Base-by-base conservation (phyloP, 2,329 filamentous ascomycete genomes). In the Hymenoscyphus fraxineus region DNA sequence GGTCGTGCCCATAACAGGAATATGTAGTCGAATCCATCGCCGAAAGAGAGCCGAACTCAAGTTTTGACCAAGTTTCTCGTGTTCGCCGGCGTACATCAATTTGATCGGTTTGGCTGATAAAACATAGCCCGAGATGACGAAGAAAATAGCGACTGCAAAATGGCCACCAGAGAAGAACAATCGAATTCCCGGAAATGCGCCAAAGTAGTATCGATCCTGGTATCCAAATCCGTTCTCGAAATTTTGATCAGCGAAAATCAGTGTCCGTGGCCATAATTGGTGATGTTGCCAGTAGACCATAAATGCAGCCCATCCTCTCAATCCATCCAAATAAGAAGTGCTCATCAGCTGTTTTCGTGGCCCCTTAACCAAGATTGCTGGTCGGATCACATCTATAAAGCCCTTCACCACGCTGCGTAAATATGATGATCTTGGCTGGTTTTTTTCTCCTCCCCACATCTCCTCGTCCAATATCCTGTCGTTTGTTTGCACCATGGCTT, bases 111-210 rank as follows among this genome's bases (percentile, higher is more conserved):
- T 80, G 58, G 76, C 74, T 1, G 80, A 79, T 22, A 82, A 75
- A 0, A 77, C 80, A 64, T 81, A 81, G 27, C 81, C 81, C 0
- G 81, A 82, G 38, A 83, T 80, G 66, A 82, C 76, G 69, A 82
- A 83, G 73, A 82, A 82, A 32, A 82, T 75, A 64, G 80, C 27
- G 77, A 85, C 83, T 6, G 86, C 84, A 35, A 88, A 83, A 0
- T 85, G 83, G 1, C 85, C 83, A 2, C 80, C 79, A 19, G 27
- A 51, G 72, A 88, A 87, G 67, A 89, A 80, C 51, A 79, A 77
- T 41, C 88, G 80, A 54, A 90, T 74, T 0, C 80, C 78, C 2
- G 86, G 87, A 2, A 90, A 78, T 64, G 80, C 9, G 77, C 71
- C 68, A 78, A 80, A 55, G 79, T 67, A 63, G 56, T 64, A 65